Conservation (phyloP, 129 eudicot species). For the Dittrichia graveolens region DNA sequence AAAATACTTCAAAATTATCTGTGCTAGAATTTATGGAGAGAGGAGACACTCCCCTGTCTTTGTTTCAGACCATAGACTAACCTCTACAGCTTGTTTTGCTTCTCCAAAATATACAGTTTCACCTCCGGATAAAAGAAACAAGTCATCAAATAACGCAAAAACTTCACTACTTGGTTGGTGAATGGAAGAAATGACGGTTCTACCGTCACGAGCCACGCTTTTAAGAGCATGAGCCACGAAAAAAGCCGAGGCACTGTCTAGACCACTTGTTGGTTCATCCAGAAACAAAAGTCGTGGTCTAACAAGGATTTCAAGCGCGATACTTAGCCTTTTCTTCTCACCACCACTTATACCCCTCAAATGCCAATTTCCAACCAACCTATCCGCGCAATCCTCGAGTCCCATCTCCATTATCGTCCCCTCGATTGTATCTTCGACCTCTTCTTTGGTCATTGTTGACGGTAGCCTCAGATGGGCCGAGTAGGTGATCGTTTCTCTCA, state of each 20-base stretch:
- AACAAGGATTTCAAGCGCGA: conserved; percentile 76
- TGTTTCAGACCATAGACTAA: too few species aligned
- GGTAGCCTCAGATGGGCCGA: conserved; percentile 84
- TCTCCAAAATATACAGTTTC: conserved; percentile 79
- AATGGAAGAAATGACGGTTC: conserved; percentile 72
- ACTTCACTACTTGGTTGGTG: conserved; percentile 82
- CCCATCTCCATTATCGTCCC: conserved; percentile 82
- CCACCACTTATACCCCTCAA: conserved; percentile 86
- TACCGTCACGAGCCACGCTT: conserved; percentile 78
- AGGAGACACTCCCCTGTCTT: too few species aligned
- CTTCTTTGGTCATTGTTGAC: conserved; percentile 50
- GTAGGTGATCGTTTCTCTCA: conserved; percentile 74
- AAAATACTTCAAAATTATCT: too few species aligned
- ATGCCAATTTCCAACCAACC: conserved; percentile 77
- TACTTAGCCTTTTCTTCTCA: conserved; percentile 76
- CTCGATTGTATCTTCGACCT: conserved; percentile 63
- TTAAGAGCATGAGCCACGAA: conserved; percentile 78
- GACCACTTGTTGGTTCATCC: conserved; percentile 91
- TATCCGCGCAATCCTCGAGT: conserved; percentile 78
- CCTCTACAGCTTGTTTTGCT: conserved; percentile 69
- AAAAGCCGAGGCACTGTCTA: conserved; percentile 85
- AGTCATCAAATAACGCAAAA: conserved; percentile 72
- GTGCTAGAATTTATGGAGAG: too few species aligned
- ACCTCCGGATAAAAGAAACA: conserved; percentile 65
- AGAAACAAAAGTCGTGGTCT: conserved; percentile 73